Evolutionary conservation across 306 rosid species (phyloP), one percentile per base, ranked within the genome.

Genomic region (Prunus salicina): DNA sequence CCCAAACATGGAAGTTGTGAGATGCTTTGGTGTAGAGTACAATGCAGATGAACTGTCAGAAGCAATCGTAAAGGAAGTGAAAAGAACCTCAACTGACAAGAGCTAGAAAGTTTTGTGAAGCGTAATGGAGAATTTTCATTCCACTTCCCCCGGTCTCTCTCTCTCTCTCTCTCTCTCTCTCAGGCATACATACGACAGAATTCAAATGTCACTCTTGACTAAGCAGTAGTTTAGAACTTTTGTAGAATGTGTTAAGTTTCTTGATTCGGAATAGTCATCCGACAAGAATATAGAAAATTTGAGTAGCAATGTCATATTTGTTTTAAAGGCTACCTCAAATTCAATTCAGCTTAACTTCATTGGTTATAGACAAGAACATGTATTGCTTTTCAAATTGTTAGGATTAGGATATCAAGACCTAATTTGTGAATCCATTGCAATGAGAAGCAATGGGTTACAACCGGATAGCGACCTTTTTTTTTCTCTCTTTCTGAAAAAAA

Each of bases 1-100:
- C 76, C 97, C 96, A 43, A 86, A 79, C 67, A 86, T 90, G 95
- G 95, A 94, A 89, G 94, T 94, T 52, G 88, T 73, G 81, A 89
- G 91, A 87, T 89, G 91, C 86, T 90, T 89, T 11, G 97, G 98
- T n/a, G 83, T 87, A 0, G 96, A 94, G 88, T 94, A 90, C 79
- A 80, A 84, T 79, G 93, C 87, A 3, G 90, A 88, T 46, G 96
- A 90, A 34, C 82, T 94, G 70, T 79, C 93, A 18, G 85, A 85
- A 56, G 93, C 85, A 18, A 85, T 94, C 79, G 65, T 73, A 64
- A 87, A 88, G 58, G 91, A 82, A 83, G 22, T 94, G 66, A 82
- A 66, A 81, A 77, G 79, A 74, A 84, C 55, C 78, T 70, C 74
- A 47, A 78, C 71, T 65, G 76, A 56, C 13, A 73, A 87, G 80